Conservation (phyloP, 164 flowering plant species). For the Chimonanthus salicifolius region DNA sequence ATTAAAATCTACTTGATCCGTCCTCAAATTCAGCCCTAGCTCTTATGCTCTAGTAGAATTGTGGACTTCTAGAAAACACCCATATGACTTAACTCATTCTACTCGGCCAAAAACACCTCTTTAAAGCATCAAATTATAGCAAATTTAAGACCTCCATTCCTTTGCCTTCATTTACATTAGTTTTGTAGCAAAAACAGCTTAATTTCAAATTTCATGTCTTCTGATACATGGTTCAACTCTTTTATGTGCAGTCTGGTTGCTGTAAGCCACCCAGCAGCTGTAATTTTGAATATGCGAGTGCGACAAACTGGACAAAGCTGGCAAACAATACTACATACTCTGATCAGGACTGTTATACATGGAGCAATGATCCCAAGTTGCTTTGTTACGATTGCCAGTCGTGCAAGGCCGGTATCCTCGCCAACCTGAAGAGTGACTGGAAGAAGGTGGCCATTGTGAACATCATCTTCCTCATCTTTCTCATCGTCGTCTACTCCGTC, state of each 20-base stretch:
- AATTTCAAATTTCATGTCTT: neutral
- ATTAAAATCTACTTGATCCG: no score
- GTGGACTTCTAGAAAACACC: no score
- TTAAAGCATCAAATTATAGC: no score
- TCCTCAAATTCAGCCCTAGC: no score
- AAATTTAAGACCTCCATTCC: no score
- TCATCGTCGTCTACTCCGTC: conserved; percentile 39
- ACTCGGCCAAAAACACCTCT: no score
- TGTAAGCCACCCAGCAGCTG: conserved; percentile 57
- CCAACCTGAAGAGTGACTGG: conserved; percentile 44
- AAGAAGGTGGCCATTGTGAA: conserved; percentile 44
- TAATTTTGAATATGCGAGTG: conserved; percentile 27
- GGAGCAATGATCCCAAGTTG: conserved; percentile 26
- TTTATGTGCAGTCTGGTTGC: conserved; percentile 51
- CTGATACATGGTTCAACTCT: neutral
- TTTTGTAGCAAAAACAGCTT: neutral
- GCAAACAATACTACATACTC: neutral
- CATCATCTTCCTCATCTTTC: conserved; percentile 38
- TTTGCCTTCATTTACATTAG: neutral
- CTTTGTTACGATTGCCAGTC: conserved; percentile 47
- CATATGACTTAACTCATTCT: no score
- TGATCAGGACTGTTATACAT: conserved; percentile 29
- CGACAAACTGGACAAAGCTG: conserved; percentile 34
- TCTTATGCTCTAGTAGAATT: no score
- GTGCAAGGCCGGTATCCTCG: conserved; percentile 54